Base-by-base conservation (phyloP, 371 early-diverging fungal genomes). In the Saksenaea oblongispora region DNA sequence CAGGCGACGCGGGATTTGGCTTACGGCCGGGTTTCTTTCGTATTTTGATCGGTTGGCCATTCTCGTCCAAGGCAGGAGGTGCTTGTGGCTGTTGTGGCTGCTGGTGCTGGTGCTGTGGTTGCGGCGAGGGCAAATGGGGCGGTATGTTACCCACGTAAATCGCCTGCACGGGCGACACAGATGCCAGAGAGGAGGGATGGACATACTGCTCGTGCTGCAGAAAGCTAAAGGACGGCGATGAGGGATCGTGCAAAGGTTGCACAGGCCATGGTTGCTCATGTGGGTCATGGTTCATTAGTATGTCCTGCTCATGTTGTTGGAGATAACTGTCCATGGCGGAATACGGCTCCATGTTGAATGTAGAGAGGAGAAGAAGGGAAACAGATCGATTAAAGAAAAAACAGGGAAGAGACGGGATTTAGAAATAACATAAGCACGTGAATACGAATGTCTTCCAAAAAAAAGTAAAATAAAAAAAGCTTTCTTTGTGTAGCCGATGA, bases 1-100 rank as follows among this genome's bases (percentile, higher is more conserved):
- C 83, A 2, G 82, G 83, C 0, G 82, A 83, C 9, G 83, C 81
- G 22, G 83, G 85, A 42, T 81, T 81, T 8, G 90, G 90, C 74
- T 92, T 92, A 22, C 93, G 73, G 8, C 93, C 93, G 5, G 93
- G 90, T 74, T 89, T 91, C 59, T 85, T 89, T 7, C 67, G 64
- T 15, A 70, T 58, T 44, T 65, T 72, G 54, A 65, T 41, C 26
- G 67, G 75, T 9, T 65, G 63, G 42, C 61, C 64, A 37, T 61
- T 5, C 0, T 15, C 36, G 18, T 63, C 64, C 17, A 59, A 18
- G 7, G 15, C 37, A 4, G 15, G 36, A 1, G 51, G 28, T 31
- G 11, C 8, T 22, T 15, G n/a, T n/a, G 28, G 8, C 10, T 1
- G 14, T 37, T 17, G 61, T 15, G 35, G 69, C 15, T 37, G 65